phyloP scores from a whole-genome alignment of 352 stramenopile genomes.

The Nothophytophthora sp. region DNA sequence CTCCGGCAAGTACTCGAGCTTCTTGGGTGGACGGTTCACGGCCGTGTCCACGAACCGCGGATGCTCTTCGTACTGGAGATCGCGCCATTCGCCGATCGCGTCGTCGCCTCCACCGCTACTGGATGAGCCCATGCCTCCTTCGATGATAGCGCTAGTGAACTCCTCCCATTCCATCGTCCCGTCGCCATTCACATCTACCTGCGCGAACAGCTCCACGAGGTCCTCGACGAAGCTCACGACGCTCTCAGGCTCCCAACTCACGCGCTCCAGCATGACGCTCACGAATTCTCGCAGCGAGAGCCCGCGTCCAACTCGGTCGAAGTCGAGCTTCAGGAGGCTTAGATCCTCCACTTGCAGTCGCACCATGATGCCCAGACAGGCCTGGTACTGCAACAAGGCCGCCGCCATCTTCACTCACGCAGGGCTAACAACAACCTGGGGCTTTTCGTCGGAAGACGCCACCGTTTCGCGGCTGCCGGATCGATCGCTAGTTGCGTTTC shows the following conservation, averaged over 20 bases:
- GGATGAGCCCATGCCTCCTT: conserved; percentile 64
- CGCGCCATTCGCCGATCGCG: conserved; percentile 46
- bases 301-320: conserved; percentile 54
- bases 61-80: conserved; percentile 79
- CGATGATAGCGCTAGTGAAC: conserved; percentile 83
- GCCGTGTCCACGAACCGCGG: conserved; percentile 40
- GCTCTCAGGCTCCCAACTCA: conserved; percentile 56
- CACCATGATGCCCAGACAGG: conserved; percentile 81
- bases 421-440: neutral
- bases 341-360: conserved; percentile 72
- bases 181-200: conserved; percentile 80
- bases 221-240: conserved; percentile 71
- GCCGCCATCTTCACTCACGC: conserved; percentile 36
- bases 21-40: conserved; percentile 62
- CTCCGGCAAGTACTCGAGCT: conserved; percentile 55
- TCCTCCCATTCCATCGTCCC: conserved; percentile 85
- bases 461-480: conserved; percentile 13
- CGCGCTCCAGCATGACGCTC: conserved; percentile 68
- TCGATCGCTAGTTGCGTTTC: neutral
- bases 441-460: neutral
- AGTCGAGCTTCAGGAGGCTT: conserved; percentile 62
- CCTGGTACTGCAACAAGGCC: conserved; percentile 70
- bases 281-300: conserved; percentile 69
- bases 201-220: conserved; percentile 74
- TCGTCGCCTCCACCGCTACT: conserved; percentile 23